Conservation (phyloP, 2,329 filamentous ascomycete species). For the Tricladium varicosporioides region DNA sequence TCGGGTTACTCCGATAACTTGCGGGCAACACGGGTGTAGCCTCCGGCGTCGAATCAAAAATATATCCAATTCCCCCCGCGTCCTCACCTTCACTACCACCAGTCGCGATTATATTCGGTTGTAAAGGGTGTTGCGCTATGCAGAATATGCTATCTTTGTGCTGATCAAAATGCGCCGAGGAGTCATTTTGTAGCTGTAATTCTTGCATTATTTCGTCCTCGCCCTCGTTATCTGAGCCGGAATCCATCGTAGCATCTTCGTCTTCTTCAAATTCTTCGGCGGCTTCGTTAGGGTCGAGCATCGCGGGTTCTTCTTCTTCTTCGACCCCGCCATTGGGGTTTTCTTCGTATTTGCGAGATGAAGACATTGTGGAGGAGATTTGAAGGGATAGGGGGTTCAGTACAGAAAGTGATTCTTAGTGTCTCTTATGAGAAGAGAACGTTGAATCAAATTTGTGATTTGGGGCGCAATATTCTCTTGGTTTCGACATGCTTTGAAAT, state of each 20-base stretch:
- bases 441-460: neutral
- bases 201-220: conserved; percentile 60
- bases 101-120: conserved; percentile 77
- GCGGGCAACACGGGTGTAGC: conserved; percentile 69
- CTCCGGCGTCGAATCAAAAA: conserved; percentile 72
- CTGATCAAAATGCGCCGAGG: conserved; percentile 83
- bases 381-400: neutral
- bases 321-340: conserved; percentile 21
- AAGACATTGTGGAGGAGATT: conserved; percentile 21
- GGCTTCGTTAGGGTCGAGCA: conserved; percentile 75
- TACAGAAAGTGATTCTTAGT: neutral
- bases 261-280: conserved; percentile 68
- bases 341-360: conserved; percentile 23
- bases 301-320: conserved; percentile 64
- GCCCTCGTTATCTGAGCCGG: conserved; percentile 62
- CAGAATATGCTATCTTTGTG: conserved; percentile 92
- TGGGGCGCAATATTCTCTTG: conserved; percentile 2
- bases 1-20: conserved; percentile 69
- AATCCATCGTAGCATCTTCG: conserved; percentile 79
- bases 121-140: conserved; percentile 86
- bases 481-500: conserved; percentile 23
- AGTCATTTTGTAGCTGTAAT: conserved; percentile 86
- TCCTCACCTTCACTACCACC: conserved; percentile 72
- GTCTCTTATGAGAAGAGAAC: conserved; percentile 1
- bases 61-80: conserved; percentile 70